Evolutionary conservation across 345 rosid genomes (phyloP).

Genomic region (Eucalyptus decipiens): DNA sequence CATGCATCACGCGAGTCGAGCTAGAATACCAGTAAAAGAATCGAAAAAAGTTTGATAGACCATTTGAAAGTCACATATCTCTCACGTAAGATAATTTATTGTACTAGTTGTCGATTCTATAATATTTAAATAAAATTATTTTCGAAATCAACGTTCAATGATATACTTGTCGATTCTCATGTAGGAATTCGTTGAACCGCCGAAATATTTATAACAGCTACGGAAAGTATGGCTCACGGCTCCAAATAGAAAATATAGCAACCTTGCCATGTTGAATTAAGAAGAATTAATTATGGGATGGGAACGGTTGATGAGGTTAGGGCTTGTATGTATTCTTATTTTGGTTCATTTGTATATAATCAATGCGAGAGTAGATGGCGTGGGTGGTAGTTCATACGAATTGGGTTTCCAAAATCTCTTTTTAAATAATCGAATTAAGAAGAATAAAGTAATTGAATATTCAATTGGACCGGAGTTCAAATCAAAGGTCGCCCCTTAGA

Average conservation of each 20-base stretch:
- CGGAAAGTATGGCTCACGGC: background rate
- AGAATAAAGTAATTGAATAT: background rate
- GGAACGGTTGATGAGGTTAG: background rate
- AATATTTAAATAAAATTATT: background rate
- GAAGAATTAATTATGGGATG: background rate
- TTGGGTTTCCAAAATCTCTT: background rate
- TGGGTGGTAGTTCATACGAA: background rate
- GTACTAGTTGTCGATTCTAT: background rate
- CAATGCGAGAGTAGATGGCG: background rate
- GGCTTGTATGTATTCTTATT: background rate
- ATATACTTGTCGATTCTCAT: background rate
- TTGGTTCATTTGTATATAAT: background rate
- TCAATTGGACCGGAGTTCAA: background rate
- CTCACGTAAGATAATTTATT: fast-evolving
- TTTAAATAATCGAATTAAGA: background rate
- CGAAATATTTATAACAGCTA: background rate
- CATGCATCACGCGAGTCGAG: background rate
- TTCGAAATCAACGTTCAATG: fast-evolving
- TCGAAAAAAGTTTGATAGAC: background rate
- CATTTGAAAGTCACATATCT: background rate
- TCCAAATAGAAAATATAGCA: background rate
- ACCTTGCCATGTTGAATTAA: background rate
- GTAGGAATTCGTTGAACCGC: background rate
- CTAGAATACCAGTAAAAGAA: background rate
- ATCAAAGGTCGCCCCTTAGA: background rate